These are phyloP conservation scores for Colletotrichum sidae DNA, from an alignment of 2,329 filamentous ascomycete genomes.

Conservation along the genomic window DNA sequence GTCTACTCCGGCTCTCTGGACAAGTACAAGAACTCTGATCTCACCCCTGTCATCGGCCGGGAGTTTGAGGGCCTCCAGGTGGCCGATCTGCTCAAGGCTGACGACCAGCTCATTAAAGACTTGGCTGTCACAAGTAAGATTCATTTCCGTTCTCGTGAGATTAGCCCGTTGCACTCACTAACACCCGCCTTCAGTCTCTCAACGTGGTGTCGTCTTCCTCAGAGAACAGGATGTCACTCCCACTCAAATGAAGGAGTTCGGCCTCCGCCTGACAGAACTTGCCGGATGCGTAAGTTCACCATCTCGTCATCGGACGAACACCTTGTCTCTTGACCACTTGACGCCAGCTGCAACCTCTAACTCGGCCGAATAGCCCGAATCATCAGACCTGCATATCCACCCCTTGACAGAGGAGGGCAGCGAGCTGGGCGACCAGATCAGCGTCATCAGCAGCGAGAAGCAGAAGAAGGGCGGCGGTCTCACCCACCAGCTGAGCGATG, in stretches of 20 bases:
- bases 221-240: conserved; percentile 51
- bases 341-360: conserved; percentile 5
- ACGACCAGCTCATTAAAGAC: conserved; percentile 63
- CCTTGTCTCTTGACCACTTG: background rate
- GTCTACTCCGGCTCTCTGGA: conserved; percentile 56
- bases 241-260: conserved; percentile 51
- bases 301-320: background rate
- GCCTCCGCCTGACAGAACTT: conserved; percentile 48
- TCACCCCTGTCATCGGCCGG: conserved; percentile 63
- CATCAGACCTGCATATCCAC: conserved; percentile 65
- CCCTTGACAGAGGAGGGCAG: conserved; percentile 64
- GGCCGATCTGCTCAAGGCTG: conserved; percentile 47
- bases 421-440: conserved; percentile 66
- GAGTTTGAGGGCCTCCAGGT: conserved; percentile 57
- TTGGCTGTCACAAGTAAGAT: conserved; percentile 59
- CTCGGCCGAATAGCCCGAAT: conserved; percentile 49
- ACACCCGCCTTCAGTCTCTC: conserved; percentile 43
- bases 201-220: conserved; percentile 52
- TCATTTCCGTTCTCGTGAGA: background rate
- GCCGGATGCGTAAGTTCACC: conserved; percentile 43
- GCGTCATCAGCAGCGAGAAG: conserved; percentile 67
- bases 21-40: conserved; percentile 48
- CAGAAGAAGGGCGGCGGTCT: conserved; percentile 65
- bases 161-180: background rate
- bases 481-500: conserved; percentile 62